These are phyloP conservation scores for Pichia phayaonensis DNA, from an alignment of 805 yeast species.

Conservation along the genomic window DNA sequence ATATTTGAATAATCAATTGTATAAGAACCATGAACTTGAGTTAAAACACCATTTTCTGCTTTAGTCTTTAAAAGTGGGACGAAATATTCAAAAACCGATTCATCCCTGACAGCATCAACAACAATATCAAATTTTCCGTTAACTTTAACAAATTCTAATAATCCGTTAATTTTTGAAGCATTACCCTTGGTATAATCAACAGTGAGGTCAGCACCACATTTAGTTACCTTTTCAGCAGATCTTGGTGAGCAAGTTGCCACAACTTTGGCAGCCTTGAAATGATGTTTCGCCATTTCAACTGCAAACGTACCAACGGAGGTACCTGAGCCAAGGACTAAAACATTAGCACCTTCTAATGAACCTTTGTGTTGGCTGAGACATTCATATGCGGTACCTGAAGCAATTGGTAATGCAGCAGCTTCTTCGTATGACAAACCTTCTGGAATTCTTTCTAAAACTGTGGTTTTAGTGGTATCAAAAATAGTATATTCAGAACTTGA, in stretches of 20 bases:
- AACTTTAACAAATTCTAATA: constrained; percentile 26
- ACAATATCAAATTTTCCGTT: constrained; percentile 51
- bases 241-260: constrained; percentile 42
- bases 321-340: constrained; percentile 67
- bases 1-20: constrained; percentile 30
- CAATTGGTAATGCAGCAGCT: constrained; percentile 63
- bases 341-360: constrained; percentile 31
- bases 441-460: constrained; percentile 35
- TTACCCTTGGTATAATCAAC: constrained; percentile 49
- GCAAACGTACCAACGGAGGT: constrained; percentile 57
- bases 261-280: constrained; percentile 39
- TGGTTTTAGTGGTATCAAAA: constrained; percentile 23
- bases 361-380: constrained; percentile 7
- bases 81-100: constrained; percentile 31
- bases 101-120: constrained; percentile 59
- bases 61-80: constrained; percentile 38
- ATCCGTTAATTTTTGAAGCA: constrained; percentile 29
- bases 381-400: constrained; percentile 52
- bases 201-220: constrained; percentile 47
- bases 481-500: constrained; percentile 39
- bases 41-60: constrained; percentile 39
- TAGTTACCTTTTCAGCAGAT: constrained; percentile 17
- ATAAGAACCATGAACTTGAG: constrained; percentile 51
- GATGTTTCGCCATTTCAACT: constrained; percentile 48
- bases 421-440: constrained; percentile 38